Conservation (phyloP, 1,284 basidiomycete genomes). For the Cryptococcus sp. region DNA sequence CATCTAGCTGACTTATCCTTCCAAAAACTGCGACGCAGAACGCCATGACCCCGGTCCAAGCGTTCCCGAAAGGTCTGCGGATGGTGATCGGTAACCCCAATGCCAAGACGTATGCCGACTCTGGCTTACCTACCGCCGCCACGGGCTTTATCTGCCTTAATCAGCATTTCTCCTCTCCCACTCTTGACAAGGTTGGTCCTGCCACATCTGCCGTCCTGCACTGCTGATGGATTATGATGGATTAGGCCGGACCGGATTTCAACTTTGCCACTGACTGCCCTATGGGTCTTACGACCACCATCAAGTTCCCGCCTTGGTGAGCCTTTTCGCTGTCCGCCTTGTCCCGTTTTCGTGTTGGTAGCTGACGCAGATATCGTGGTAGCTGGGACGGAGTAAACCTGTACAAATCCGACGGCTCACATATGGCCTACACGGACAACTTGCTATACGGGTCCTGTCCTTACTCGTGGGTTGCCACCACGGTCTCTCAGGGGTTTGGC, state of each 20-base stretch:
- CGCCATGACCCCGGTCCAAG: constrained; percentile 17
- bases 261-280: constrained; percentile 38
- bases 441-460: constrained; percentile 34
- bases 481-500: too few relatives aligned
- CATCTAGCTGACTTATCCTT: constrained; percentile 13
- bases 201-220: constrained; percentile 5
- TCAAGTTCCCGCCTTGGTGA: constrained; percentile 35
- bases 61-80: constrained; percentile 30
- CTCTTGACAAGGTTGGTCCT: constrained; percentile 15
- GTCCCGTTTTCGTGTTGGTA: background rate
- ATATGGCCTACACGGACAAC: constrained; percentile 37
- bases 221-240: constrained; percentile 2
- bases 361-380: background rate
- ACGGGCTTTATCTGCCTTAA: constrained; percentile 25
- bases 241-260: constrained; percentile 28
- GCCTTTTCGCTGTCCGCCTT: background rate
- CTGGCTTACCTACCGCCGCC: constrained; percentile 11
- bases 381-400: constrained; percentile 43
- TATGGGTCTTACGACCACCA: constrained; percentile 33
- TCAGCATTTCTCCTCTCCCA: constrained; percentile 14
- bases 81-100: constrained; percentile 31
- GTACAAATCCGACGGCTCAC: constrained; percentile 32
- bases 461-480: constrained; percentile 13
- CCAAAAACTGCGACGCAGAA: constrained; percentile 7
- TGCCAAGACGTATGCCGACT: constrained; percentile 18